These are phyloP conservation scores for Davidsoniella eucalypti DNA, from an alignment of 2,329 filamentous ascomycete species.

Conservation along the genomic window DNA sequence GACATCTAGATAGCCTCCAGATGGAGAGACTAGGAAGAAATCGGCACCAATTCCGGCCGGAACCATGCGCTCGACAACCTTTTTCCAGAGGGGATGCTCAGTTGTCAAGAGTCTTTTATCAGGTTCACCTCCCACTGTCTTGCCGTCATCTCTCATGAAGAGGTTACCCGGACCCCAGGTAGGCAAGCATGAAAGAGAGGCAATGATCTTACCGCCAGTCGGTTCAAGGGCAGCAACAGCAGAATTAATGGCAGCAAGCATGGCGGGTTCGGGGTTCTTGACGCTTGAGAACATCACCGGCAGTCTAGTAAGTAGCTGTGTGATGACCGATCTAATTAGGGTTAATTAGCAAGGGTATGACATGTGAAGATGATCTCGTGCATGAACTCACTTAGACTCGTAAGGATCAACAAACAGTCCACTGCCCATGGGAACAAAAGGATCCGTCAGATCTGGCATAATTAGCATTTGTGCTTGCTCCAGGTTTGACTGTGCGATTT, in stretches of 20 bases:
- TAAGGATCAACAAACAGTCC: slow-evolving; percentile 90
- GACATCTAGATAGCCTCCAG: slow-evolving; percentile 81
- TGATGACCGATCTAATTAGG: slow-evolving; percentile 49
- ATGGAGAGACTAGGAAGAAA: slow-evolving; percentile 85
- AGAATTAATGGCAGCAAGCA: slow-evolving; percentile 71
- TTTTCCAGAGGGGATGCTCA: slow-evolving; percentile 77
- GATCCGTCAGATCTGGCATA: slow-evolving; percentile 93
- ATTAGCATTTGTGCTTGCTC: slow-evolving; percentile 95
- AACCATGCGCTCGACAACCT: slow-evolving; percentile 74
- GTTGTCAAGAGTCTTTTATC: slow-evolving; percentile 87
- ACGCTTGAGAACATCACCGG: slow-evolving; percentile 74
- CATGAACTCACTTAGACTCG: slow-evolving; percentile 50
- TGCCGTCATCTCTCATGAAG: slow-evolving; percentile 74
- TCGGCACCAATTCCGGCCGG: slow-evolving; percentile 75
- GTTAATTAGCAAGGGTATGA: slow-evolving; percentile 16
- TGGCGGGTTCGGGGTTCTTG: slow-evolving; percentile 79
- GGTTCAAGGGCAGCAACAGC: slow-evolving; percentile 67
- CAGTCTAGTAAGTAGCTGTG: slow-evolving; percentile 65
- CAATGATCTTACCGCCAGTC: slow-evolving; percentile 85
- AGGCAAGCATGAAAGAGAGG: slow-evolving; percentile 71
- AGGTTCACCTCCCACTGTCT: slow-evolving; percentile 68
- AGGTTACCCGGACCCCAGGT: slow-evolving; percentile 82
- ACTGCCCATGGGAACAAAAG: slow-evolving; percentile 81
- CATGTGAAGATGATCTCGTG: background rate
- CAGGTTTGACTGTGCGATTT: slow-evolving; percentile 41